Evolutionary conservation across 805 yeast species (phyloP).

Genomic region (Wickerhamiella azymoides): DNA sequence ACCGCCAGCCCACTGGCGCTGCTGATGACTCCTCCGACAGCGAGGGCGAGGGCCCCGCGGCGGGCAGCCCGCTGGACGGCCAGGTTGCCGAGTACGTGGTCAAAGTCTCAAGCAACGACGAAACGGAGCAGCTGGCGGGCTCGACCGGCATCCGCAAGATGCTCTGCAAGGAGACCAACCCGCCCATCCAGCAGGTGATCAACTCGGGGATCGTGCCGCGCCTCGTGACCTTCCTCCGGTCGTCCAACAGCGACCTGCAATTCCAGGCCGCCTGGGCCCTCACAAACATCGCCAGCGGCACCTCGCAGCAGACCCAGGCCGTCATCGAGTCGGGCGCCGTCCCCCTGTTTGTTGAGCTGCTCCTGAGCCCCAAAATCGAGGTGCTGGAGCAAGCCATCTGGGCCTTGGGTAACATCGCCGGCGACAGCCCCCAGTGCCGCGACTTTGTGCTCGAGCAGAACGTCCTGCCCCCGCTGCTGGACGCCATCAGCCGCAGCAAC

Average conservation of each 20-base stretch:
- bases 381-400: conserved; percentile 98
- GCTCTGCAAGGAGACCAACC: conserved; percentile 84
- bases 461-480: conserved; percentile 80
- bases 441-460: conserved; percentile 74
- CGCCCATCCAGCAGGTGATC: conserved; percentile 89
- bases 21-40: conserved; percentile 41
- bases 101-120: conserved; percentile 58
- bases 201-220: conserved; percentile 88
- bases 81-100: conserved; percentile 72
- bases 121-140: conserved; percentile 72
- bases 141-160: conserved; percentile 89
- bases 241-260: conserved; percentile 70
- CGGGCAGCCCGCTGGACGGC: conserved; percentile 13
- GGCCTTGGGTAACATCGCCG: conserved; percentile 99
- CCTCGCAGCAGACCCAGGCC: conserved; percentile 72
- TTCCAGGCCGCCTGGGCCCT: conserved; percentile 99
- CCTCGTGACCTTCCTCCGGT: conserved; percentile 67
- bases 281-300: conserved; percentile 93
- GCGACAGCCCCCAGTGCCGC: conserved; percentile 83
- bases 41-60: conserved; percentile 29
- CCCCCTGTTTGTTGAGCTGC: conserved; percentile 72
- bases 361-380: conserved; percentile 70
- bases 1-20: conserved; percentile 27
- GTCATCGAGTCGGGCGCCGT: conserved; percentile 93
- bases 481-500: conserved; percentile 64